Evolutionary conservation across 495 filamentous ascomycete species (phyloP).

Genomic region (Penicillium daleae): DNA sequence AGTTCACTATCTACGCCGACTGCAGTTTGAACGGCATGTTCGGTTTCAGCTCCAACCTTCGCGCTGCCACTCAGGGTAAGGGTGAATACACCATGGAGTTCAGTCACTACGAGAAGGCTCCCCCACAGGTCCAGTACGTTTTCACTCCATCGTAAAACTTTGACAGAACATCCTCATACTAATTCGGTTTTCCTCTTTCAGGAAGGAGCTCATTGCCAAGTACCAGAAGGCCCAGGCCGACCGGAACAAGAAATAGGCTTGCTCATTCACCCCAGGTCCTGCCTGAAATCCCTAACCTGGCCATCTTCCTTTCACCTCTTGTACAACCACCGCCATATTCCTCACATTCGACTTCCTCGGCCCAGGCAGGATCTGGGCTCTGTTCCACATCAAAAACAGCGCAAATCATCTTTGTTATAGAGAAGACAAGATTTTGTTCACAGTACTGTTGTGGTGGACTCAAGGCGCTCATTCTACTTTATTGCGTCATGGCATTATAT

Average conservation of each 20-base stretch:
- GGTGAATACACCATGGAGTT: constrained; percentile 99
- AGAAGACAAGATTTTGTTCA: constrained; percentile 4
- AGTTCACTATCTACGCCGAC: constrained; percentile 93
- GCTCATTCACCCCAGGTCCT: constrained; percentile 5
- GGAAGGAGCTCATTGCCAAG: constrained; percentile 87
- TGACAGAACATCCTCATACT: constrained; percentile 13
- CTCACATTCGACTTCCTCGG: constrained; percentile 3
- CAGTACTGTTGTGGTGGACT: constrained; percentile 12
- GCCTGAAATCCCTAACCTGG: constrained; percentile 14
- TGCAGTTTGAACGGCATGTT: constrained; percentile 97
- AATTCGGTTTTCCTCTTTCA: constrained; percentile 34
- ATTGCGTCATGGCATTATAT: constrained; percentile 30
- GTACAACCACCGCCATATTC: constrained; percentile 23
- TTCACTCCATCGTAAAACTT: neutral
- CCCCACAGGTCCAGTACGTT: constrained; percentile 85
- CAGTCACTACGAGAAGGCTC: constrained; percentile 87
- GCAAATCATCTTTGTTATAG: constrained; percentile 11
- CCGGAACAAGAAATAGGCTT: constrained; percentile 66
- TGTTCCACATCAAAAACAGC: constrained; percentile 10
- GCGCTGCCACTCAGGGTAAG: constrained; percentile 96
- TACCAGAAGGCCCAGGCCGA: constrained; percentile 83
- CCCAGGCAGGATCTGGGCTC: constrained; percentile 19
- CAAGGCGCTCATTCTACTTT: constrained; percentile 25
- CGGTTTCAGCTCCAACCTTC: constrained; percentile 86
- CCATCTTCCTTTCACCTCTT: constrained; percentile 19